phyloP scores from a whole-genome alignment of 768 basidiomycete genomes.

The Austroboletus eburneus region DNA sequence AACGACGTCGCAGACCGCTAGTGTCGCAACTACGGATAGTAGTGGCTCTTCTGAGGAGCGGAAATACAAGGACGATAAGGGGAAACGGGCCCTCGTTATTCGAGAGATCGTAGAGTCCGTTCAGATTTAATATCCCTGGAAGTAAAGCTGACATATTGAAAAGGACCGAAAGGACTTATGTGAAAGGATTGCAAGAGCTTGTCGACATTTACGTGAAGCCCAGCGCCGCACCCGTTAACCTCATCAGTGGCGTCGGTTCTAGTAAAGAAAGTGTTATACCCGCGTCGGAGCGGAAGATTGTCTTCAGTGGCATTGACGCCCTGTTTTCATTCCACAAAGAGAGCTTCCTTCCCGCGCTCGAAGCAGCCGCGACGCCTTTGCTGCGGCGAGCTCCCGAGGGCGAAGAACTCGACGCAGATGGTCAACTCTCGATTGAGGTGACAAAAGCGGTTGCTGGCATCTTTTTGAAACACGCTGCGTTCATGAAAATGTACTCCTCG shows the following conservation, averaged over 20 bases:
- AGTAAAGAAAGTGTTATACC: constrained; percentile 85
- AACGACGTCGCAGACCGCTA: constrained; percentile 59
- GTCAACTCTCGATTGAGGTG: constrained; percentile 66
- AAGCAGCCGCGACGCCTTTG: constrained; percentile 68
- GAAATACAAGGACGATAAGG: constrained; percentile 89
- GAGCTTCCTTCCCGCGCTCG: constrained; percentile 88
- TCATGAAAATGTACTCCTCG: constrained; percentile 98
- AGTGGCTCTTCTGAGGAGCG: constrained; percentile 72
- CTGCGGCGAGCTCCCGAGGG: constrained; percentile 46
- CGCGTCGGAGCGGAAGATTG: constrained; percentile 78
- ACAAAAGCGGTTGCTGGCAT: constrained; percentile 82
- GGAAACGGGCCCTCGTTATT: constrained; percentile 77
- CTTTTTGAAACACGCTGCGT: constrained; percentile 91
- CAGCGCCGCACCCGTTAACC: constrained; percentile 62
- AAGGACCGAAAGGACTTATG: constrained; percentile 94
- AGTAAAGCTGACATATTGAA: constrained; percentile 9
- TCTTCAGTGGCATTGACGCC: constrained; percentile 87
- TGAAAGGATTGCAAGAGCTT: constrained; percentile 89
- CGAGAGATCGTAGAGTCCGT: constrained; percentile 89
- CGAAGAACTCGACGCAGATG: constrained; percentile 60
- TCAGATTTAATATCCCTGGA: neutral
- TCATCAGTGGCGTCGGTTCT: constrained; percentile 66
- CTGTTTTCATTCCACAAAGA: constrained; percentile 90
- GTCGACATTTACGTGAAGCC: constrained; percentile 95
- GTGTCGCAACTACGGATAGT: constrained; percentile 71